Percentiles rank a stretch among this genome's conserved stretches.
These are phyloP conservation scores for Neonothopanus nambi DNA, from an alignment of 1,284 basidiomycete species.

Conservation along the genomic window DNA sequence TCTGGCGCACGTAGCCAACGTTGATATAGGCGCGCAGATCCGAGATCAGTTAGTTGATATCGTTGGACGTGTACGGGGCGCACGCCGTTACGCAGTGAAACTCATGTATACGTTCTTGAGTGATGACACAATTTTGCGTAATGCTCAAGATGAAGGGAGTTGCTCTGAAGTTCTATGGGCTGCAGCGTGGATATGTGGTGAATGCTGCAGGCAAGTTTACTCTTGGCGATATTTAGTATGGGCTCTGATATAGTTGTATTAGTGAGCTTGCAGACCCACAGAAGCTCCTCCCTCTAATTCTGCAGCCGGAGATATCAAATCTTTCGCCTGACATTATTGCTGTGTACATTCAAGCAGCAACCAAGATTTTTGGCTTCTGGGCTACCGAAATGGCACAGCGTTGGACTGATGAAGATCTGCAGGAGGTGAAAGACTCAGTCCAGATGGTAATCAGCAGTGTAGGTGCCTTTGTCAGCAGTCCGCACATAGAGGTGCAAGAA, in stretches of 20 bases:
- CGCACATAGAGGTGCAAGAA: slow-evolving; percentile 90
- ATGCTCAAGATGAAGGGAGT: slow-evolving; percentile 59
- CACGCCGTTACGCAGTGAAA: slow-evolving; percentile 77
- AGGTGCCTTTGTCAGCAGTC: slow-evolving; percentile 52
- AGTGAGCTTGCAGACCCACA: slow-evolving; percentile 74
- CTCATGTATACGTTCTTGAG: slow-evolving; percentile 79
- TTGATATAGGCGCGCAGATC: slow-evolving; percentile 74
- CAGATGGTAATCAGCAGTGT: slow-evolving; percentile 60
- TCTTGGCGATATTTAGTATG: background rate
- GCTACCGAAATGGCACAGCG: slow-evolving; percentile 68
- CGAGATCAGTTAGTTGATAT: slow-evolving; percentile 87
- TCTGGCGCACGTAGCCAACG: slow-evolving; percentile 82
- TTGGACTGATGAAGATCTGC: slow-evolving; percentile 74
- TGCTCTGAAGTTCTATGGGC: slow-evolving; percentile 88
- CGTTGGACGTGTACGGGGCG: slow-evolving; percentile 76
- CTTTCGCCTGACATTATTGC: slow-evolving; percentile 65
- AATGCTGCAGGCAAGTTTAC: slow-evolving; percentile 71
- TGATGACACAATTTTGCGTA: slow-evolving; percentile 72
- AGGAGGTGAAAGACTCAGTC: slow-evolving; percentile 62
- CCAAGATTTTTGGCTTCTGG: slow-evolving; percentile 89
- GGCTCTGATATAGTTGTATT: slow-evolving; percentile 3
- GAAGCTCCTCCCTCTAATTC: slow-evolving; percentile 67
- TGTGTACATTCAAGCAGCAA: slow-evolving; percentile 79
- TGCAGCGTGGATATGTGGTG: slow-evolving; percentile 94
- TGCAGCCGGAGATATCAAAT: slow-evolving; percentile 56